These are phyloP conservation scores for Malassezia sympodialis DNA, from an alignment of 1,284 basidiomycete genomes.

Conservation along the genomic window DNA sequence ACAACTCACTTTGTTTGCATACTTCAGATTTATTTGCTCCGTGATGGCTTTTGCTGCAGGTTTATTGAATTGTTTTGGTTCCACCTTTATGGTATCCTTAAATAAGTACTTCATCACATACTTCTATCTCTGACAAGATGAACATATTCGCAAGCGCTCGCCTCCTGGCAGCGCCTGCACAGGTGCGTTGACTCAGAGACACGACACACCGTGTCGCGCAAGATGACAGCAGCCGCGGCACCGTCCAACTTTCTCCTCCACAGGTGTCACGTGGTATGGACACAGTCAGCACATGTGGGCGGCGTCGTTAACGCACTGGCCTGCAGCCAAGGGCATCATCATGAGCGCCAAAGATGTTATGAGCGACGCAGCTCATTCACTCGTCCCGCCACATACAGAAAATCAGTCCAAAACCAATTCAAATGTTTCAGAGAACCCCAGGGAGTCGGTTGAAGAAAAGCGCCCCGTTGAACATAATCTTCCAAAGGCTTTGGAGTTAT, in stretches of 20 bases:
- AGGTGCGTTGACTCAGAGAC: neutral
- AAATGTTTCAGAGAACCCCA: neutral
- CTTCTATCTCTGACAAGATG: constrained; percentile 31
- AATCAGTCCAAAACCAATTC: neutral
- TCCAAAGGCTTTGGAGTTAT: constrained; percentile 23
- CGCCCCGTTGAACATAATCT: constrained; percentile 23
- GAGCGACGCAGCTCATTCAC: constrained; percentile 9
- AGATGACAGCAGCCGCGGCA: neutral
- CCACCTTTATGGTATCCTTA: constrained; percentile 67
- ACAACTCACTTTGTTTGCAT: constrained; percentile 60
- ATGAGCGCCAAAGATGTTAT: constrained; percentile 16
- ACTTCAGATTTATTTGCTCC: constrained; percentile 78
- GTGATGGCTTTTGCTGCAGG: constrained; percentile 64
- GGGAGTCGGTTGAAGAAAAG: neutral
- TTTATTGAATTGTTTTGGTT: constrained; percentile 63
- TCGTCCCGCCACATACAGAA: neutral
- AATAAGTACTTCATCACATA: neutral
- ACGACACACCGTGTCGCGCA: neutral
- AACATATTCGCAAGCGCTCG: constrained; percentile 24
- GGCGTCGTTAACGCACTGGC: neutral
- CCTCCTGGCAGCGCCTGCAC: neutral
- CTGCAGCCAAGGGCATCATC: neutral
- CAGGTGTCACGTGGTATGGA: constrained; percentile 3
- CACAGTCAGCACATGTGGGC: neutral
- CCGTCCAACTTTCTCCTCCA: neutral